Base-by-base conservation (phyloP, 192 early-diverging fungal species). In the Umbelopsis sp. region DNA sequence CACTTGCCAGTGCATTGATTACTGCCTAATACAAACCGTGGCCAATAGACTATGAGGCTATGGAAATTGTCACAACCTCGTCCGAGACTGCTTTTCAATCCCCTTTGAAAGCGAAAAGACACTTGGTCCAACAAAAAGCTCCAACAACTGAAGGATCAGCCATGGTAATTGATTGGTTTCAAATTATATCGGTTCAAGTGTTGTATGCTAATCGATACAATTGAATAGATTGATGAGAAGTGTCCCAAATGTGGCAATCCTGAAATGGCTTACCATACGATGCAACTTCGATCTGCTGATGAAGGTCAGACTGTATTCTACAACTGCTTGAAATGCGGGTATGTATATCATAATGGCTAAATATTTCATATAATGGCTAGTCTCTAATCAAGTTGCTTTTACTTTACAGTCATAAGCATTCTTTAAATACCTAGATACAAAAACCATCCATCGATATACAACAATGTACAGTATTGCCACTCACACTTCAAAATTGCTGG, bases 251-350 rank as follows among this genome's bases (percentile, higher is more conserved):
- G 97, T 78, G 97, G 91, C 52, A 83, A 89, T 22, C 88, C 89
- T 18, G 95, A 97, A 84, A 95, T 99, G 94, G 91, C 89, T 16
- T 99, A 94, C 80, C 91, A 97, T 75, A 97, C 97, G 3, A 92
- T 96, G 81, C 97, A 99, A 79, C 82, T 99, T 76, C 92, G 97
- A 49, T 94, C 93, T 70, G 97, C 97, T 15, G 97, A 99, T 89
- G 97, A 99, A 90, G 97, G 97, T 47, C 97, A 99, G 82, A 99
- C 97, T n/a, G 89, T 99, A n/a, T 99, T 99, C 77, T 98, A 96
- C 82, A 91, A 86, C 71, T 99, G 97, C 82, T 86, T 89, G 46
- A 94, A 96, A 82, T 99, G 97, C 85, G 95, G 95, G 83, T 94
- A 91, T 70, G 85, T 35, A 22, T 20, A n/a, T 35, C 1, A 15